These are phyloP conservation scores for Colletotrichum sp. DNA, from an alignment of 2,329 filamentous ascomycete species.

Conservation along the genomic window DNA sequence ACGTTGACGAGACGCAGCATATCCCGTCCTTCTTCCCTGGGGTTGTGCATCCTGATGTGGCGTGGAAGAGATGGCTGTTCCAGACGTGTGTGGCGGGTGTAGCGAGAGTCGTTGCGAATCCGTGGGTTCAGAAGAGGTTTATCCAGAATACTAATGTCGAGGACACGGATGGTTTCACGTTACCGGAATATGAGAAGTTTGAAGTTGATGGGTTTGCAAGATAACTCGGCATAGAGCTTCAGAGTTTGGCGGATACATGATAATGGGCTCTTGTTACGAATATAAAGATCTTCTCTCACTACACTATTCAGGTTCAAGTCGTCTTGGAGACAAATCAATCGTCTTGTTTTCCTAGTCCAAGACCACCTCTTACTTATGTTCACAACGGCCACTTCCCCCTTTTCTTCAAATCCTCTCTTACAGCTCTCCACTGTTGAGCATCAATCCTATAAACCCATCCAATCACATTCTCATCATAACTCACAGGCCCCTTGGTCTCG, in stretches of 20 bases:
- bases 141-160: neutral
- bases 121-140: neutral
- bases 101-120: neutral
- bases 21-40: conserved; percentile 3
- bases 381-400: neutral
- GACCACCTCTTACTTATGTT: neutral
- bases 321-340: too few relatives aligned
- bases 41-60: conserved; percentile 1
- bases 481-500: conserved; percentile 1
- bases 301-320: neutral
- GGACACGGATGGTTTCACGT: neutral
- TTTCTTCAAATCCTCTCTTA: neutral
- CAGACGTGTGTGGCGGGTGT: conserved; percentile 3
- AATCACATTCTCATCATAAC: neutral
- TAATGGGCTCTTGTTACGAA: neutral
- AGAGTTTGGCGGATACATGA: neutral
- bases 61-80: conserved; percentile 1
- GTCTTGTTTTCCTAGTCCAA: neutral
- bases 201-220: neutral
- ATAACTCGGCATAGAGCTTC: neutral
- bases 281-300: neutral
- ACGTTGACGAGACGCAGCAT: conserved; percentile 11
- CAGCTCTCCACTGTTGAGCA: neutral
- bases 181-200: neutral
- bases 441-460: neutral